These are phyloP conservation scores for Lachancea meyersii DNA, from an alignment of 805 yeast species.

Conservation along the genomic window DNA sequence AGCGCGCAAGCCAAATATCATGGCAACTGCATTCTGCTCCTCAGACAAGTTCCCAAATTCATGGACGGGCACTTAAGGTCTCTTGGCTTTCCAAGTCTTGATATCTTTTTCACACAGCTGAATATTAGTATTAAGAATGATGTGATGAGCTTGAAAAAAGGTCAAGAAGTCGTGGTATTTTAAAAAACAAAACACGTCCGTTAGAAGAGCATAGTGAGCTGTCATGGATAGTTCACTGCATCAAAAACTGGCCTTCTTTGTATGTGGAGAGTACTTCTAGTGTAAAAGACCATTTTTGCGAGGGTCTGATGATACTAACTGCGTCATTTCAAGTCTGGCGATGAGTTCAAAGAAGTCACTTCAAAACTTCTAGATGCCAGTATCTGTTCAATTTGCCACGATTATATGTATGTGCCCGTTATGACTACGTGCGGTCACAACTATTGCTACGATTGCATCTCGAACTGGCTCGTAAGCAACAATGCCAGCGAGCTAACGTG, in stretches of 20 bases:
- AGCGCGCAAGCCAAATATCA: background rate
- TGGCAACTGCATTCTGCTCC: background rate
- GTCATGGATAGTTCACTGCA: background rate
- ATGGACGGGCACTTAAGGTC: no score
- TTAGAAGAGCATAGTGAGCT: background rate
- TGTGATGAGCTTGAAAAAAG: no score
- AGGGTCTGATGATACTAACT: no score
- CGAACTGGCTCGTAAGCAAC: constrained; percentile 49
- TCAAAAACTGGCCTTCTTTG: background rate
- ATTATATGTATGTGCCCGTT: constrained; percentile 60
- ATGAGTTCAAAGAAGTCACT: constrained; percentile 4
- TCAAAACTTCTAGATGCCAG: constrained; percentile 26
- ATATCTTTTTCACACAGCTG: no score
- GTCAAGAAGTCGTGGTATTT: no score
- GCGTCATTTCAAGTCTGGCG: background rate
- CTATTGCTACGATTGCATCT: constrained; percentile 62
- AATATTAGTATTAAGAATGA: no score
- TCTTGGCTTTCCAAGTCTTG: no score
- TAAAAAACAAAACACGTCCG: no score
- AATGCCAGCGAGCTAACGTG: constrained; percentile 46
- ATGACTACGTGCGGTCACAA: constrained; percentile 66
- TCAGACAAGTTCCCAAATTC: background rate
- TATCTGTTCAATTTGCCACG: constrained; percentile 62
- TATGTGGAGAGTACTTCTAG: no score
- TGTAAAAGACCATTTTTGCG: no score